Evolutionary conservation across 306 rosid genomes (phyloP).

Genomic region (Heteromeles arbutifolia): DNA sequence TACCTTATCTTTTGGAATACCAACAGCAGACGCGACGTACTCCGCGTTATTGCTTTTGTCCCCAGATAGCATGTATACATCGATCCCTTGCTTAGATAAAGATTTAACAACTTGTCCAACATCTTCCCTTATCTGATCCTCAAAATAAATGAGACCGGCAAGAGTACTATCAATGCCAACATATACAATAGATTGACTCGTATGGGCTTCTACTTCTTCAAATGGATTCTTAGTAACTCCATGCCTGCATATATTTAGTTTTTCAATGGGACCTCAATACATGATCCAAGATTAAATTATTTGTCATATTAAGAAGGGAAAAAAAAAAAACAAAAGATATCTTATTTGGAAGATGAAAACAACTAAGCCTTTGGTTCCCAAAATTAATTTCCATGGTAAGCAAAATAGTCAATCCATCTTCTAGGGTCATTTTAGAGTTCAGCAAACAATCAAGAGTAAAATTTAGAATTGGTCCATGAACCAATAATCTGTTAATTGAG

Average conservation of each 20-base stretch:
- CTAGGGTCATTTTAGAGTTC: not conserved
- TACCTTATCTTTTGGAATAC: conserved; percentile 77
- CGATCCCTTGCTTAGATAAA: conserved; percentile 62
- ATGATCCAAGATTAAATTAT: not conserved
- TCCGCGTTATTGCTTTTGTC: conserved; percentile 80
- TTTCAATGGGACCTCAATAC: not conserved
- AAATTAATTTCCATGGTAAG: not conserved
- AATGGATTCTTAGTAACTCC: conserved; percentile 60
- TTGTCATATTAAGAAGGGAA: not conserved
- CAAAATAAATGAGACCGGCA: conserved; percentile 72
- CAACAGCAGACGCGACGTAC: conserved; percentile 78
- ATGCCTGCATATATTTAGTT: conserved; percentile 43
- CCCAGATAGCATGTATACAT: conserved; percentile 80
- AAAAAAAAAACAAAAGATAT: not conserved
- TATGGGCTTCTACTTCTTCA: conserved; percentile 42
- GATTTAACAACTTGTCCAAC: conserved; percentile 57
- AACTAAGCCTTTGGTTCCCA: not conserved
- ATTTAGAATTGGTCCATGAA: too few species aligned
- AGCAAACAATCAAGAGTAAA: not conserved
- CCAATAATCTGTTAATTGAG: too few species aligned
- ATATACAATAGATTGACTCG: conserved; percentile 68
- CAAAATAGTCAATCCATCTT: not conserved
- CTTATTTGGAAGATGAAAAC: not conserved
- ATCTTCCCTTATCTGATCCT: conserved; percentile 90
- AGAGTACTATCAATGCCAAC: conserved; percentile 69